Conservation (phyloP, 1,284 basidiomycete genomes). For the Phylloboletellus chloephorus region DNA sequence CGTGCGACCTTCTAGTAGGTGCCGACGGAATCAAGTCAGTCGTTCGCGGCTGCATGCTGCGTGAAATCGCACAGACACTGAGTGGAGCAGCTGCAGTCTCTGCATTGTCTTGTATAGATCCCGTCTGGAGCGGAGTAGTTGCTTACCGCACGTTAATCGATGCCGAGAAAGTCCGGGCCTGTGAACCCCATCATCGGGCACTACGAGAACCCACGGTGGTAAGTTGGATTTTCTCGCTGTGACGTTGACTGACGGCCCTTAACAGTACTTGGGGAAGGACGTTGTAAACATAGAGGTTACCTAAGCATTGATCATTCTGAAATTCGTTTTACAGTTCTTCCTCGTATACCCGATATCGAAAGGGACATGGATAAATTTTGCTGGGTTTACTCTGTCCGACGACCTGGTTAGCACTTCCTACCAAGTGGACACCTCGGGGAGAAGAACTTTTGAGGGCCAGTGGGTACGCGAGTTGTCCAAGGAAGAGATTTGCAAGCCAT, state of each 20-base stretch:
- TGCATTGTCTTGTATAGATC: conserved; percentile 27
- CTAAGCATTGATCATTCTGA: background rate
- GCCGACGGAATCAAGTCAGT: conserved; percentile 51
- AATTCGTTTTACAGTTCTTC: conserved; percentile 18
- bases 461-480: conserved; percentile 31
- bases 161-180: conserved; percentile 31
- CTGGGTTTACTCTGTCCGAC: conserved; percentile 27
- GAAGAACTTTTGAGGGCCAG: conserved; percentile 23
- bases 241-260: conserved; percentile 3
- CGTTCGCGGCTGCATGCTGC: conserved; percentile 40
- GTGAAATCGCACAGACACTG: conserved; percentile 23
- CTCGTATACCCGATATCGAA: conserved; percentile 29
- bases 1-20: conserved; percentile 46
- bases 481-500: conserved; percentile 24
- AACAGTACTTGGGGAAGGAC: conserved; percentile 27
- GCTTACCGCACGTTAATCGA: conserved; percentile 40
- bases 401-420: conserved; percentile 27
- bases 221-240: conserved; percentile 2
- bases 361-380: conserved; percentile 32
- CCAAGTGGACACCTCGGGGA: conserved; percentile 14
- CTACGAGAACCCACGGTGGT: conserved; percentile 28
- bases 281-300: conserved; percentile 17
- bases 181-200: conserved; percentile 35
- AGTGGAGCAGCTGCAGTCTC: conserved; percentile 11
- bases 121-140: conserved; percentile 40